Evolutionary conservation across 2,329 filamentous ascomycete genomes (phyloP).

Genomic region (Neonectria coccinea): DNA sequence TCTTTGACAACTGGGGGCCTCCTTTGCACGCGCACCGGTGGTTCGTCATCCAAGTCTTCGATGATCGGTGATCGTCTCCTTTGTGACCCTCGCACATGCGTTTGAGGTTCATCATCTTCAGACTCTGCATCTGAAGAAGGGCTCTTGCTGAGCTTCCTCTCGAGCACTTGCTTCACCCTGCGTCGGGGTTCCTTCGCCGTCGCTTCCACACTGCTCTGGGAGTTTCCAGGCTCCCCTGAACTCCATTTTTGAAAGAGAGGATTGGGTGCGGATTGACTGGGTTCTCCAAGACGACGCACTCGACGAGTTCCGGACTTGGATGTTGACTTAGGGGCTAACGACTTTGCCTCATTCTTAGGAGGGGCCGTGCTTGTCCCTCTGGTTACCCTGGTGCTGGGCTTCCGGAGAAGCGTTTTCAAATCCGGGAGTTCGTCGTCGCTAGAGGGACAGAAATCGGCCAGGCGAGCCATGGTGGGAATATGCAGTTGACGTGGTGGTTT

Average conservation of each 20-base stretch:
- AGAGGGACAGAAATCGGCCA: conserved; percentile 46
- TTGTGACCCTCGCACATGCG: conserved; percentile 22
- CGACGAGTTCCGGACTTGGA: conserved; percentile 44
- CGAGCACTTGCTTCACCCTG: conserved; percentile 16
- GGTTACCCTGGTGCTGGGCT: conserved; percentile 31
- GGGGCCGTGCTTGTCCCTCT: conserved; percentile 24
- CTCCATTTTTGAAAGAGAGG: conserved; percentile 51
- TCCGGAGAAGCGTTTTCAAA: conserved; percentile 48
- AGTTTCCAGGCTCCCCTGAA: conserved; percentile 35
- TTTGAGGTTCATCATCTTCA: conserved; percentile 29
- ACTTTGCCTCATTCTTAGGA: conserved; percentile 28
- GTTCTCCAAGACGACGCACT: conserved; percentile 48
- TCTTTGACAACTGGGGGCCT: conserved; percentile 33
- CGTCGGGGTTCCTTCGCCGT: conserved; percentile 12
- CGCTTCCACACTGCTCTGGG: conserved; percentile 2
- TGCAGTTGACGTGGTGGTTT: neutral
- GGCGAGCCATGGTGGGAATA: conserved; percentile 44
- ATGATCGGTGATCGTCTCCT: conserved; percentile 27
- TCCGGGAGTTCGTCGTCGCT: conserved; percentile 59
- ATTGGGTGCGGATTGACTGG: conserved; percentile 40
- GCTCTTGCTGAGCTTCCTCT: conserved; percentile 11
- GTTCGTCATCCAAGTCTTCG: conserved; percentile 38
- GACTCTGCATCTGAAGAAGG: conserved; percentile 7
- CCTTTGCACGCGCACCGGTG: conserved; percentile 22
- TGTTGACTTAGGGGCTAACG: conserved; percentile 42